phyloP scores from a whole-genome alignment of 805 yeast genomes.

The Jamesozyma piceae region DNA sequence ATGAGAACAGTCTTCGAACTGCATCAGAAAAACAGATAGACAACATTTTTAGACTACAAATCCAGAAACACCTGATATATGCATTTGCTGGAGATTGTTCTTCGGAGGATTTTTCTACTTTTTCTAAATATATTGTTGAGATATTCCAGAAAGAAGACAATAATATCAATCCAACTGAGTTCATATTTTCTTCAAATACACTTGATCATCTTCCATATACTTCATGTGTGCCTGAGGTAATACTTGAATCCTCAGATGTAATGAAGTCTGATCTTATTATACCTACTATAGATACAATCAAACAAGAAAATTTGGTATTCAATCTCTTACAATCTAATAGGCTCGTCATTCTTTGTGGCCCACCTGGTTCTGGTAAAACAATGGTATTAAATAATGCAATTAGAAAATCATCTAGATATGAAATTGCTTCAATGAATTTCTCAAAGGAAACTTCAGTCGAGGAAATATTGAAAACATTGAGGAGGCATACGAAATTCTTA shows the following conservation, averaged over 20 bases:
- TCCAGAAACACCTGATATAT: slow-evolving; percentile 8
- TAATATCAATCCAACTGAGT: not conserved
- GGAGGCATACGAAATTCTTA: slow-evolving; percentile 60
- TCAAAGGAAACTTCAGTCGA: slow-evolving; percentile 69
- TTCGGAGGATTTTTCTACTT: slow-evolving; percentile 22
- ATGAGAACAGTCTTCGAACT: not conserved
- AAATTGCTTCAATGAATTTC: slow-evolving; percentile 63
- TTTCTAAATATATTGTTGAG: slow-evolving; percentile 11
- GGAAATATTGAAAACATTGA: slow-evolving; percentile 52
- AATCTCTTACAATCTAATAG: slow-evolving; percentile 45
- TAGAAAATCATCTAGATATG: slow-evolving; percentile 46
- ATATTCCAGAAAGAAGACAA: not conserved
- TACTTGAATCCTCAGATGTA: slow-evolving; percentile 50
- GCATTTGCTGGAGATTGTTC: slow-evolving; percentile 35
- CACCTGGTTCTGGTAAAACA: slow-evolving; percentile 96
- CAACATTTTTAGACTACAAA: not conserved
- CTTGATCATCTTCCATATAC: slow-evolving; percentile 40
- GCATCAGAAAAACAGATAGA: not conserved
- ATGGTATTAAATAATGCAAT: slow-evolving; percentile 74
- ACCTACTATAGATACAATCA: slow-evolving; percentile 69
- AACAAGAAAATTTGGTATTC: slow-evolving; percentile 54
- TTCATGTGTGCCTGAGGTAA: slow-evolving; percentile 34
- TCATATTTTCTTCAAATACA: slow-evolving; percentile 34
- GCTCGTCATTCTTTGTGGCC: slow-evolving; percentile 77
- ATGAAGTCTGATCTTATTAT: slow-evolving; percentile 54